These are phyloP conservation scores for Stylosanthes scabra DNA, from an alignment of 331 rosid genomes.

Conservation along the genomic window DNA sequence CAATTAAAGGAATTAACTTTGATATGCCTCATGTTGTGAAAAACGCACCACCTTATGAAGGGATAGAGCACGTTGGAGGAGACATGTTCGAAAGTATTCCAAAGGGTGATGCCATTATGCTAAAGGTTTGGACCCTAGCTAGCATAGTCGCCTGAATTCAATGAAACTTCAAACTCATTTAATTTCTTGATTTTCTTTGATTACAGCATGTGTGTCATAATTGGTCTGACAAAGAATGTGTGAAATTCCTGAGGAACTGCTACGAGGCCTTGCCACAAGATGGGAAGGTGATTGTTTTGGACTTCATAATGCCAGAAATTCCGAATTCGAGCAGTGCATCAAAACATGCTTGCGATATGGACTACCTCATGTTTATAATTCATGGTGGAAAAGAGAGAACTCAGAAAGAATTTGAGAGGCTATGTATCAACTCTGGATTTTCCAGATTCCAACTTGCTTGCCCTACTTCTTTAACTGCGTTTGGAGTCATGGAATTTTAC, in stretches of 20 bases:
- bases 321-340: background rate
- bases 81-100: conserved; percentile 34
- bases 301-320: background rate
- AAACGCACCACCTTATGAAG: conserved; percentile 10
- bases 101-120: conserved; percentile 31
- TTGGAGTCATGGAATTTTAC: too few relatives aligned
- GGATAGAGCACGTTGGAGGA: conserved; percentile 32
- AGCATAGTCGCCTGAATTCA: too few relatives aligned
- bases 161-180: too few relatives aligned
- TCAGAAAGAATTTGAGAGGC: too few relatives aligned
- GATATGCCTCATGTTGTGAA: background rate
- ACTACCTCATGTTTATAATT: conserved; percentile 22
- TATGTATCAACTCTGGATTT: too few relatives aligned
- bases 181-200: too few relatives aligned
- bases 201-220: conserved; percentile 13
- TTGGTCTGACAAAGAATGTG: conserved; percentile 30
- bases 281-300: conserved; percentile 31
- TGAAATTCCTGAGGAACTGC: conserved; percentile 20
- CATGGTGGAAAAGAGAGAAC: too few relatives aligned
- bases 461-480: too few relatives aligned
- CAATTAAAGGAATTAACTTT: conserved; percentile 6
- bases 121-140: conserved; percentile 21
- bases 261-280: conserved; percentile 26
- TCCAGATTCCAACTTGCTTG: too few relatives aligned
- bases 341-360: background rate